A percentile compares a stretch with the other conserved stretches of the same genome.
Conservation (phyloP, 176 grass and related monocot species). For the Oryza officinalis region DNA sequence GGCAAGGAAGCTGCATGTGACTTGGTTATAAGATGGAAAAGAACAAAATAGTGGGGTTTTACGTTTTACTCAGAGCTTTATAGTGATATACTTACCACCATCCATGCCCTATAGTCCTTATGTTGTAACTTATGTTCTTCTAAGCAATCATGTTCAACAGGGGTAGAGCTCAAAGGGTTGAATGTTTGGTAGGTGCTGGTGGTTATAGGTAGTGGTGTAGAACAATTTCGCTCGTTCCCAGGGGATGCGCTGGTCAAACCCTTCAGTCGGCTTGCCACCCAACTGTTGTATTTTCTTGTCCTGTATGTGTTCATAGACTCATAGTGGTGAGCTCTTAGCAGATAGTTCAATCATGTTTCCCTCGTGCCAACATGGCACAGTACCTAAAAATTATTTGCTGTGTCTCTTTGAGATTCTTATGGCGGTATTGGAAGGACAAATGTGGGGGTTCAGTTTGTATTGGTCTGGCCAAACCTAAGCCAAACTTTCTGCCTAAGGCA, state of each 20-base stretch:
- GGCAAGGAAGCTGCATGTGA: conserved; percentile 12
- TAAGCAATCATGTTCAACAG: not conserved
- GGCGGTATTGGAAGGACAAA: too few relatives aligned
- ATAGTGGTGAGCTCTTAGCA: not conserved
- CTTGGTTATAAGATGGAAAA: not conserved
- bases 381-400: not conserved
- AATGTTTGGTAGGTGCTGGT: not conserved
- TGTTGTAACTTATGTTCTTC: conserved; percentile 1
- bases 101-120: not conserved
- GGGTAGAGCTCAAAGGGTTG: conserved; percentile 20
- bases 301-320: not conserved
- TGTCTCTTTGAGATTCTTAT: not conserved
- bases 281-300: not conserved
- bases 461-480: not conserved
- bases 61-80: not conserved
- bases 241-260: not conserved
- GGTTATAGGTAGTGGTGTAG: not conserved
- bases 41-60: conserved; percentile 7
- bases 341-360: not conserved
- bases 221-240: conserved; percentile 18
- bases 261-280: not conserved
- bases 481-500: not conserved
- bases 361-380: not conserved
- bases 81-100: not conserved
- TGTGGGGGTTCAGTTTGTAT: not conserved